Conservation (phyloP, 2,329 filamentous ascomycete genomes). For the Xylariaceae sp. region DNA sequence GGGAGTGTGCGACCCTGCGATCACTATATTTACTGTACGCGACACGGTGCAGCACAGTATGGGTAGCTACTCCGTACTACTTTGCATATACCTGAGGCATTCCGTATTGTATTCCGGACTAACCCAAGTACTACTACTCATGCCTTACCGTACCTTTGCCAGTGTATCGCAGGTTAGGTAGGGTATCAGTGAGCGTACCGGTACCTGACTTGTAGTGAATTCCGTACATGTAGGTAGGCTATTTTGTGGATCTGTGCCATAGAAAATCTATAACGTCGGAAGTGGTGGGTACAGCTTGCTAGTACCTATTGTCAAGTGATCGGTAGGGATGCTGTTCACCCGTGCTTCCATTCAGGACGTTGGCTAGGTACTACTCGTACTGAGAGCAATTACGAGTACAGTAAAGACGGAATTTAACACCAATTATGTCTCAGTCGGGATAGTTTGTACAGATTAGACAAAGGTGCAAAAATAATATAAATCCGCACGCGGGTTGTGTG, state of each 20-base stretch:
- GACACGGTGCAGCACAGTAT: neutral
- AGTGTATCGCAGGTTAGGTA: neutral
- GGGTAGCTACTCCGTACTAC: no score
- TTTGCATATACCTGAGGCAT: no score
- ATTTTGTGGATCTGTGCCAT: neutral
- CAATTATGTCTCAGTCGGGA: no score
- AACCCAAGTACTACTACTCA: neutral
- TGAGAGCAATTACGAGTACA: no score
- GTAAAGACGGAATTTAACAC: no score
- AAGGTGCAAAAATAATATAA: neutral
- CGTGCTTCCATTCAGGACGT: no score
- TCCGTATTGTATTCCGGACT: no score
- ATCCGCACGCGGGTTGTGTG: neutral
- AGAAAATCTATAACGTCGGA: neutral
- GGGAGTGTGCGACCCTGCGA: no score
- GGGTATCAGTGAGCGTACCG: neutral
- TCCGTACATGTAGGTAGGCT: neutral
- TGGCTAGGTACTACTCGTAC: no score
- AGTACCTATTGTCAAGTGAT: neutral
- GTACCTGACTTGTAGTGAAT: neutral
- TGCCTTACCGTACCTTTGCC: neutral
- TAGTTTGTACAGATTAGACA: no score
- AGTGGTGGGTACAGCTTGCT: neutral
- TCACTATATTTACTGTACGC: neutral
- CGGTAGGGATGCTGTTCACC: no score